Base-by-base conservation (phyloP, 768 basidiomycete genomes). In the Dioszegia crocea region DNA sequence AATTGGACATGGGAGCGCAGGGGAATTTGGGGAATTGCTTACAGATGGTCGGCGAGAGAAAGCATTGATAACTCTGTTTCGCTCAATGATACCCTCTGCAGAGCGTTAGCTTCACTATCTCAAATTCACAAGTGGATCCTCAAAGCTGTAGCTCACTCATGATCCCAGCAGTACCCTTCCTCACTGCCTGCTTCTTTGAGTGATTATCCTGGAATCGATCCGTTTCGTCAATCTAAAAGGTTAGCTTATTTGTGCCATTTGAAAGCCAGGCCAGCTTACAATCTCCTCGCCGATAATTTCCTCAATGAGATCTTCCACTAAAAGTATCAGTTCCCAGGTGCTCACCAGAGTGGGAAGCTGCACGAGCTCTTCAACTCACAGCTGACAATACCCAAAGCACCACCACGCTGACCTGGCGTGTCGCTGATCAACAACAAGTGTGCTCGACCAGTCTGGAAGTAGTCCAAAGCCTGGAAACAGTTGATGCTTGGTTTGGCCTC, bases 271-370 rank as follows among this genome's bases (percentile, higher is more conserved):
- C 8, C 16, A 41, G 38, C 71, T 64, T 33, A 74, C 88, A 54
- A 96, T 94, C 74, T 96, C 93, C 78, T 96, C 91, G 0, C 88
- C 86, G 19, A 97, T 89, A 62, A 98, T 96, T 82, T 94, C 92
- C 83, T 89, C 77, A 62, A 72, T 75, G 59, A 79, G 61, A 57
- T 79, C 77, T 59, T 78, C 77, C 65, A 77, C 70, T 70, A 57
- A 45, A 36, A 1, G 21, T 11, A 27, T 56, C 26, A 60, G 54
- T n/a, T n/a, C 27, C 29, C 23, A 24, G 43, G 16, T 60, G 67
- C 71, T 46, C 5, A 33, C 24, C 23, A 19, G 33, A 33, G 33
- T 33, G 14, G 33, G 14, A 6, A 33, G 8, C 21, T 33, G 29
- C 4, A 26, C 33, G 14, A 33, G 14, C 54, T 45, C 16, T 30